These are phyloP conservation scores for Naematelia encephala DNA, from an alignment of 768 basidiomycete genomes.

Conservation along the genomic window DNA sequence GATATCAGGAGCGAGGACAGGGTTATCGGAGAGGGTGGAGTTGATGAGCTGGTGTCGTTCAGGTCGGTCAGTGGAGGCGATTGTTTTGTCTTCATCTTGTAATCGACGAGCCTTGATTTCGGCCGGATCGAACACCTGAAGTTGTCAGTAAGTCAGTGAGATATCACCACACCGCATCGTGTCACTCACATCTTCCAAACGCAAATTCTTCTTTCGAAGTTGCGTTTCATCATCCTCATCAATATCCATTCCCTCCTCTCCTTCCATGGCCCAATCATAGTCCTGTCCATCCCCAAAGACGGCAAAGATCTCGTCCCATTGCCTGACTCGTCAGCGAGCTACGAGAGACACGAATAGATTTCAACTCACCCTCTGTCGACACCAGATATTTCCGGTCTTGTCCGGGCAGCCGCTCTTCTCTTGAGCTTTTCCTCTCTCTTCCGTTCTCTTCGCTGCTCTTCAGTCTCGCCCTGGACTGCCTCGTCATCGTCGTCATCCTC, in stretches of 20 bases:
- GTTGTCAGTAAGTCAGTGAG: background rate
- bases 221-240: conserved; percentile 64
- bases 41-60: conserved; percentile 92
- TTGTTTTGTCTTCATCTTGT: conserved; percentile 89
- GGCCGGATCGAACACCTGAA: conserved; percentile 92
- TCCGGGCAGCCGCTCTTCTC: conserved; percentile 62
- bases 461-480: conserved; percentile 72
- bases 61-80: conserved; percentile 83
- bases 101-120: conserved; percentile 85
- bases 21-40: conserved; percentile 66
- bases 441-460: conserved; percentile 68
- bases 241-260: conserved; percentile 64
- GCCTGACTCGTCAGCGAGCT: conserved; percentile 54
- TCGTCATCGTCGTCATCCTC: conserved; percentile 58
- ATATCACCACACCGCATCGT: background rate
- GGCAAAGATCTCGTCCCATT: conserved; percentile 92
- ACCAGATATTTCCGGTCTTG: conserved; percentile 65
- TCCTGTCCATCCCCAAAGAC: conserved; percentile 96
- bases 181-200: conserved; percentile 28
- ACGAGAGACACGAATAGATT: no score
- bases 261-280: conserved; percentile 85
- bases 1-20: conserved; percentile 47
- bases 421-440: conserved; percentile 55
- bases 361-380: conserved; percentile 80
- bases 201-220: conserved; percentile 72